Evolutionary conservation across 2,329 filamentous ascomycete genomes (phyloP).

Genomic region (Exophiala bonariae): DNA sequence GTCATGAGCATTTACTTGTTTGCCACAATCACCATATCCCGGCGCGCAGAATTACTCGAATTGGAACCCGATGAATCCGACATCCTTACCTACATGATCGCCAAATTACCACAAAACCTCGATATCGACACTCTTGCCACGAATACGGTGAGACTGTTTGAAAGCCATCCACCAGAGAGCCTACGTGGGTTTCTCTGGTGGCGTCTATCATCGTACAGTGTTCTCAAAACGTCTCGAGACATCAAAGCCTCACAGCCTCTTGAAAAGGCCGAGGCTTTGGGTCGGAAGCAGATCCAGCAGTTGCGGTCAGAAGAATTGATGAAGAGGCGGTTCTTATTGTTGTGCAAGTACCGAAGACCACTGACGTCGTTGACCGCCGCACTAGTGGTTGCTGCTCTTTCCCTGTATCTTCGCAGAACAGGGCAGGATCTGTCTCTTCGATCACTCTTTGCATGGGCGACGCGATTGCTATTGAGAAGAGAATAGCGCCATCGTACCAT

Average conservation of each 20-base stretch:
- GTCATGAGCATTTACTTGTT: conserved; percentile 89
- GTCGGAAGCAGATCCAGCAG: conserved; percentile 70
- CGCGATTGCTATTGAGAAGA: conserved; percentile 3
- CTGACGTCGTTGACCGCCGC: conserved; percentile 63
- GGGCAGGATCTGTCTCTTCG: conserved; percentile 34
- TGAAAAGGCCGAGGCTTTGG: conserved; percentile 66
- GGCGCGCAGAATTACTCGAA: conserved; percentile 80
- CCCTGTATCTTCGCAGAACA: conserved; percentile 63
- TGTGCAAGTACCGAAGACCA: conserved; percentile 68
- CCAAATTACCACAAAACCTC: conserved; percentile 79
- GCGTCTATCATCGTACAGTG: conserved; percentile 71
- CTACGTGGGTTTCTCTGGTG: conserved; percentile 68
- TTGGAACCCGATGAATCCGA: conserved; percentile 82
- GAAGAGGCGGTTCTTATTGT: conserved; percentile 49
- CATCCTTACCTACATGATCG: conserved; percentile 85
- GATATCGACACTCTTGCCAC: conserved; percentile 76
- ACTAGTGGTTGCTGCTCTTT: conserved; percentile 66
- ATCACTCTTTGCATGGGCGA: conserved; percentile 15
- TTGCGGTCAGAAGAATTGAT: conserved; percentile 65
- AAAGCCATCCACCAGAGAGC: conserved; percentile 67
- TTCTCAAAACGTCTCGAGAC: conserved; percentile 76
- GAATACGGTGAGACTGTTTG: conserved; percentile 64
- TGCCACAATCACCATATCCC: conserved; percentile 78
- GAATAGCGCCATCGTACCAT: too few relatives aligned
- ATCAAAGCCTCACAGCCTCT: conserved; percentile 58